These are phyloP conservation scores for Bruguiera hainesii DNA, from an alignment of 441 rosid genomes.

Conservation along the genomic window DNA sequence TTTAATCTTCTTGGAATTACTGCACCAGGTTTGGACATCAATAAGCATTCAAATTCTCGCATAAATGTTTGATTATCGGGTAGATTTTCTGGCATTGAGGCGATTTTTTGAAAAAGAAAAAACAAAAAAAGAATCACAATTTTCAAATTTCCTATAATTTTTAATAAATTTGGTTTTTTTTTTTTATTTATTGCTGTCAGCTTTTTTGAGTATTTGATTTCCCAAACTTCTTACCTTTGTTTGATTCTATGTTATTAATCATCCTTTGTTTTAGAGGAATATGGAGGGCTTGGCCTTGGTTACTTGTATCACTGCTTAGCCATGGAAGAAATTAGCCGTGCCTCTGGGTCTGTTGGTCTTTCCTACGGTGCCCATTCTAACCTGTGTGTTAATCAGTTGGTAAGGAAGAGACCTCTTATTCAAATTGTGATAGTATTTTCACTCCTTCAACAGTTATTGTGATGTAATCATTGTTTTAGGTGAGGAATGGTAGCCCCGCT, in stretches of 20 bases:
- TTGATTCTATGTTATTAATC: too few relatives aligned
- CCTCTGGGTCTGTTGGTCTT: conserved; percentile 86
- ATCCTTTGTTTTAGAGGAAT: conserved; percentile 49
- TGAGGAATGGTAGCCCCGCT: conserved; percentile 69
- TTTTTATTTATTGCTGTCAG: neutral
- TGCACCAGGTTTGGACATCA: conserved; percentile 60
- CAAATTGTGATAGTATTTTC: neutral
- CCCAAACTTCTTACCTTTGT: too few relatives aligned
- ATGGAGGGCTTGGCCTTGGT: conserved; percentile 97
- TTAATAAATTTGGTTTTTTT: neutral
- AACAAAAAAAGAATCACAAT: too few relatives aligned
- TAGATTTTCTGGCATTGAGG: too few relatives aligned
- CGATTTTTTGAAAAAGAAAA: too few relatives aligned
- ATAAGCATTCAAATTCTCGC: neutral
- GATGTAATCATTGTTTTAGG: conserved; percentile 39
- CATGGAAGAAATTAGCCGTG: conserved; percentile 88
- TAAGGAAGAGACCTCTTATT: conserved; percentile 26
- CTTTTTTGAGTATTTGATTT: too few relatives aligned
- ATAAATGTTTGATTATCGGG: too few relatives aligned
- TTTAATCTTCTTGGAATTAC: conserved; percentile 94
- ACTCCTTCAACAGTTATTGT: neutral
- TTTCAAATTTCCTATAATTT: neutral
- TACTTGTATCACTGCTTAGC: conserved; percentile 93
- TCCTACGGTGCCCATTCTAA: conserved; percentile 96
- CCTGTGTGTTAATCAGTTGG: conserved; percentile 81